Evolutionary conservation across 192 early-diverging fungal species (phyloP), one percentile per base, ranked within the genome.

Genomic region (Phlyctochytrium bullatum): DNA sequence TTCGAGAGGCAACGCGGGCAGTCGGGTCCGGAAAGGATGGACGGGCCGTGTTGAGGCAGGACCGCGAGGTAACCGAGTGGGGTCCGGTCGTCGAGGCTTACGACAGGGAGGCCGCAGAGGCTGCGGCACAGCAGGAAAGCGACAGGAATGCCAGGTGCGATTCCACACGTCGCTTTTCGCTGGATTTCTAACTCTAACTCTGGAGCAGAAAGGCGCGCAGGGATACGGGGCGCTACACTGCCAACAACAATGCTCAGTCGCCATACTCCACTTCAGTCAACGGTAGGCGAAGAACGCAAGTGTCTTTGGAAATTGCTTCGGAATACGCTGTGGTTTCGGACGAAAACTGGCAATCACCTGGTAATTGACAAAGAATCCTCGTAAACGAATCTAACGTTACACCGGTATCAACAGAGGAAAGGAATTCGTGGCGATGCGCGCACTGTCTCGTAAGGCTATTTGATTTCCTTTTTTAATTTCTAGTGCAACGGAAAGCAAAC

Each of bases 21-120:
- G 17, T 69, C 1, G 68, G 54, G 54, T 6, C 10, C 40, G 40
- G 40, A 6, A 20, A 20, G 20, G 40, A 47, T 53, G 40, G 68
- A 53, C 4, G 59, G 60, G 12, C 17, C 52, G 20, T 36, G 60
- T 24, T 24, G 25, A 1, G 59, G 68, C 10, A 33, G 36, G 68
- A 62, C 20, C 3, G 14, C 3, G 68, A 69, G 10, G 51, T 69
- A 6, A 61, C 50, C 50, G 68, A 69, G 31, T 69, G 68, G 68
- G 68, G 68, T 2, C 68, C 68, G 17, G 62, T 69, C 33, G 61
- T 69, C 14, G 68, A 69, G 30, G 60, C 47, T 32, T 63, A 59
- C 36, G 25, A 23, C 17, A 14, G 68, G 29, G 68, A 69, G 40
- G 61, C 61, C 47, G 17, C 47, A 34, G 66, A 68, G 12, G 59